phyloP scores from a whole-genome alignment of 2,329 filamentous ascomycete species.

The Fusarium brachygibbosum region DNA sequence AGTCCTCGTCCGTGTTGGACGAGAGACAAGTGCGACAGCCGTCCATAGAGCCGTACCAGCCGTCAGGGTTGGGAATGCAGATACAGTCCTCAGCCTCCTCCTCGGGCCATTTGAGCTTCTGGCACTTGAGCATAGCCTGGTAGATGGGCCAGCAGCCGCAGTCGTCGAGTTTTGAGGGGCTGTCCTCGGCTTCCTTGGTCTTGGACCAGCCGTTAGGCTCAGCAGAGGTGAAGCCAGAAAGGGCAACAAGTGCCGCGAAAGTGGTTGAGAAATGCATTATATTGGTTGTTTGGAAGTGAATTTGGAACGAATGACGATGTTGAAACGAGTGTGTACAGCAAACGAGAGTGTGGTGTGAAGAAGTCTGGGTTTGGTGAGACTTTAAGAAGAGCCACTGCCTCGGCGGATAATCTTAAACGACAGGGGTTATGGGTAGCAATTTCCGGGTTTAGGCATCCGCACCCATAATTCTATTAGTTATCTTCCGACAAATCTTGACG shows the following conservation, averaged over 20 bases:
- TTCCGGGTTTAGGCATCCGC: slow-evolving; percentile 2
- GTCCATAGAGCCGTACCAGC: slow-evolving; percentile 43
- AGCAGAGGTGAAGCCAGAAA: slow-evolving; percentile 25
- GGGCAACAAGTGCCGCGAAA: slow-evolving; percentile 15
- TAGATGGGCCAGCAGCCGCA: slow-evolving; percentile 45
- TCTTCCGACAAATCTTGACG: background rate
- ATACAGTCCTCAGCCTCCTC: slow-evolving; percentile 31
- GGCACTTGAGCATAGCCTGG: slow-evolving; percentile 36
- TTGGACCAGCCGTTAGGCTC: slow-evolving; percentile 40
- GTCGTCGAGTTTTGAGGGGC: slow-evolving; percentile 42
- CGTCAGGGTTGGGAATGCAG: slow-evolving; percentile 38
- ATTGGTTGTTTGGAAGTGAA: background rate
- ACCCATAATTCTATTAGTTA: background rate
- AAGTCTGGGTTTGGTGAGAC: background rate
- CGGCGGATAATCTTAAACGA: background rate
- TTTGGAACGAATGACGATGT: background rate
- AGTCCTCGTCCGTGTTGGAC: slow-evolving; percentile 21
- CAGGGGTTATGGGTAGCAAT: background rate
- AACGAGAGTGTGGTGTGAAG: background rate
- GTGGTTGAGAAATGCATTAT: slow-evolving; percentile 20
- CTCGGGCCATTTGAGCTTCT: slow-evolving; percentile 34
- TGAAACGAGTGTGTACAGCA: slow-evolving; percentile 1
- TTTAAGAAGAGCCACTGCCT: background rate
- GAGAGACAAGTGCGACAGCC: slow-evolving; percentile 39
- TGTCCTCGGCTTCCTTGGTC: slow-evolving; percentile 33